Evolutionary conservation across 306 rosid species (phyloP).

Genomic region (Myrica gale): DNA sequence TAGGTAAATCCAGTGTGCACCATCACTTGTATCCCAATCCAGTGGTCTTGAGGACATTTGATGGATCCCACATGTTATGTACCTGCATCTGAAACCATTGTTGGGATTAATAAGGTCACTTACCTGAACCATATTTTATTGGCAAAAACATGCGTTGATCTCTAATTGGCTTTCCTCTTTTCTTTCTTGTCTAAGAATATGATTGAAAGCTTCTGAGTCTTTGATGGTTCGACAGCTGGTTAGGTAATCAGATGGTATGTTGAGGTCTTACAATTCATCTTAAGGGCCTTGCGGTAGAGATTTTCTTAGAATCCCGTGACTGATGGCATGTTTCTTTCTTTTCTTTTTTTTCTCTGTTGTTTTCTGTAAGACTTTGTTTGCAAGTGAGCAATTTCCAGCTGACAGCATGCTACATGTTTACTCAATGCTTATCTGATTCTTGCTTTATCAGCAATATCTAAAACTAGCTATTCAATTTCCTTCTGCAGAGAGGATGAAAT

Average conservation of each 20-base stretch:
- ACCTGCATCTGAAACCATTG: neutral
- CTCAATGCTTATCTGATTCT: slow-evolving; percentile 26
- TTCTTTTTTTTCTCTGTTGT: slow-evolving; percentile 11
- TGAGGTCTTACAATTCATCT: neutral
- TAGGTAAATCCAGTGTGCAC: neutral
- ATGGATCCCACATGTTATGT: neutral
- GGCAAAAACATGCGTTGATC: too few relatives aligned
- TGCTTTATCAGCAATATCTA: slow-evolving; percentile 22
- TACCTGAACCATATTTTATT: neutral
- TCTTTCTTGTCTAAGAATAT: too few relatives aligned
- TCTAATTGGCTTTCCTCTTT: too few relatives aligned
- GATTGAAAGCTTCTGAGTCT: neutral
- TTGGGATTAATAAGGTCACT: neutral
- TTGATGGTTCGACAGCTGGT: neutral
- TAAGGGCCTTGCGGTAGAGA: slow-evolving; percentile 4
- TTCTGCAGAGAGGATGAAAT: slow-evolving; percentile 92
- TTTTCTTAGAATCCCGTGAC: neutral
- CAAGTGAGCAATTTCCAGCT: neutral
- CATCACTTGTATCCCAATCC: neutral
- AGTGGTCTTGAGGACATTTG: neutral
- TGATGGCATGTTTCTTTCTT: neutral
- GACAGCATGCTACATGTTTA: slow-evolving; percentile 12
- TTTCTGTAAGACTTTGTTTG: neutral
- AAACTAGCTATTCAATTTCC: slow-evolving; percentile 26
- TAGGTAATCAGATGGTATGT: slow-evolving; percentile 9